These are phyloP conservation scores for Hortaea werneckii DNA, from an alignment of 2,329 filamentous ascomycete genomes.

Conservation along the genomic window DNA sequence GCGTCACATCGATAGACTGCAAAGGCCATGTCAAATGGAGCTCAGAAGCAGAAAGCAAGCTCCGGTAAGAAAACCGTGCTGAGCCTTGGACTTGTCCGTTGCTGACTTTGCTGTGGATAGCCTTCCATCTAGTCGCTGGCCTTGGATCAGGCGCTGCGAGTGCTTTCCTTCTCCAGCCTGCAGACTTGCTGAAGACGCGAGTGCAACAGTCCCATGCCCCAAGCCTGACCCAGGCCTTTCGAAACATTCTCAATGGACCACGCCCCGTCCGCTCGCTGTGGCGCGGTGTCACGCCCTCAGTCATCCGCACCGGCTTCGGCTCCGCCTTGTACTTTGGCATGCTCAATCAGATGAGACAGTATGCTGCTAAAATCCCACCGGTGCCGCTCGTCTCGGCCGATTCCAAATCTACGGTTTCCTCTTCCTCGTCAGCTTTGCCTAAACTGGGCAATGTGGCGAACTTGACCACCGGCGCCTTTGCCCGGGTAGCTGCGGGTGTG, in stretches of 20 bases:
- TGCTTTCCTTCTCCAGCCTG: constrained; percentile 83
- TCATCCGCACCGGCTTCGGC: constrained; percentile 85
- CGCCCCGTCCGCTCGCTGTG: constrained; percentile 67
- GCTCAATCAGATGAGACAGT: constrained; percentile 53
- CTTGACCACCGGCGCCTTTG: constrained; percentile 70
- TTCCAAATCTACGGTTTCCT: background rate
- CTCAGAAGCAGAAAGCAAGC: constrained; percentile 39
- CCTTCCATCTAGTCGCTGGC: constrained; percentile 81
- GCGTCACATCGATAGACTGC: background rate
- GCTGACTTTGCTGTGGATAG: constrained; percentile 28
- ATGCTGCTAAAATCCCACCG: constrained; percentile 23
- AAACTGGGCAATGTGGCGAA: constrained; percentile 78
- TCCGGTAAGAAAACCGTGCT: constrained; percentile 30
- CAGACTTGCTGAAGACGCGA: constrained; percentile 92
- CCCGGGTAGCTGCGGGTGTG: constrained; percentile 78
- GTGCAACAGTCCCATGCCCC: constrained; percentile 73
- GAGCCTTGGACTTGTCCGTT: background rate
- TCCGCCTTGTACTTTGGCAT: constrained; percentile 89
- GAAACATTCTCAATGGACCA: constrained; percentile 56
- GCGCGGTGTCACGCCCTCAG: constrained; percentile 85
- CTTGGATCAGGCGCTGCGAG: constrained; percentile 79
- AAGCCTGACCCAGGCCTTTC: constrained; percentile 57
- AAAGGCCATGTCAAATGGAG: constrained; percentile 44
- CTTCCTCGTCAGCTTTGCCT: constrained; percentile 60
- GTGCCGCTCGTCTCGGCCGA: constrained; percentile 8